These are phyloP conservation scores for Rhizophora apiculata DNA, from an alignment of 345 rosid genomes.

Conservation along the genomic window DNA sequence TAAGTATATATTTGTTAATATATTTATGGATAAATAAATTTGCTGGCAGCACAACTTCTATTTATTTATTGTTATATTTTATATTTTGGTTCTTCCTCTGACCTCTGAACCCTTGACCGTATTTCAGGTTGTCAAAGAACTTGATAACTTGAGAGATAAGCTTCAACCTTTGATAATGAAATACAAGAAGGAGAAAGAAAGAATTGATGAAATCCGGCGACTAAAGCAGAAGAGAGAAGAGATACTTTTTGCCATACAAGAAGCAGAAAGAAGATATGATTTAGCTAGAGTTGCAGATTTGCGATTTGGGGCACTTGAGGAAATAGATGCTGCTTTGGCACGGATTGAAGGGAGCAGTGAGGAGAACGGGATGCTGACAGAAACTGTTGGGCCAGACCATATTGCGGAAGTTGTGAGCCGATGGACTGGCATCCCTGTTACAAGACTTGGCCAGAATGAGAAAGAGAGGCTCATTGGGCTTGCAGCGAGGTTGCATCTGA, in stretches of 20 bases:
- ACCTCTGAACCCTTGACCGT: neutral
- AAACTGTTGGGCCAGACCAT: slow-evolving; percentile 83
- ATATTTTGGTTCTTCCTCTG: neutral
- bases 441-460: slow-evolving; percentile 85
- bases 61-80: neutral
- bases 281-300: slow-evolving; percentile 88
- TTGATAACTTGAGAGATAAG: slow-evolving; percentile 85
- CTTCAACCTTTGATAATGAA: slow-evolving; percentile 88
- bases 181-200: slow-evolving; percentile 82
- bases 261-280: slow-evolving; percentile 87
- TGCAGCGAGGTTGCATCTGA: slow-evolving; percentile 65
- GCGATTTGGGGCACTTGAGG: slow-evolving; percentile 78
- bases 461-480: slow-evolving; percentile 80
- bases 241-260: slow-evolving; percentile 62
- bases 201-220: slow-evolving; percentile 78
- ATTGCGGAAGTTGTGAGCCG: slow-evolving; percentile 93
- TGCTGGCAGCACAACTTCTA: neutral
- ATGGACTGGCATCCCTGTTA: slow-evolving; percentile 92
- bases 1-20: slow-evolving; percentile 20
- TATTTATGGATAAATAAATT: neutral
- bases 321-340: slow-evolving; percentile 68
- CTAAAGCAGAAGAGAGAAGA: slow-evolving; percentile 86
- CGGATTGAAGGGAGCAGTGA: slow-evolving; percentile 59
- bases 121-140: slow-evolving; percentile 76
- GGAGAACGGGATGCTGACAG: slow-evolving; percentile 74